These are phyloP conservation scores for Letharia lupina DNA, from an alignment of 495 filamentous ascomycete species.

Conservation along the genomic window DNA sequence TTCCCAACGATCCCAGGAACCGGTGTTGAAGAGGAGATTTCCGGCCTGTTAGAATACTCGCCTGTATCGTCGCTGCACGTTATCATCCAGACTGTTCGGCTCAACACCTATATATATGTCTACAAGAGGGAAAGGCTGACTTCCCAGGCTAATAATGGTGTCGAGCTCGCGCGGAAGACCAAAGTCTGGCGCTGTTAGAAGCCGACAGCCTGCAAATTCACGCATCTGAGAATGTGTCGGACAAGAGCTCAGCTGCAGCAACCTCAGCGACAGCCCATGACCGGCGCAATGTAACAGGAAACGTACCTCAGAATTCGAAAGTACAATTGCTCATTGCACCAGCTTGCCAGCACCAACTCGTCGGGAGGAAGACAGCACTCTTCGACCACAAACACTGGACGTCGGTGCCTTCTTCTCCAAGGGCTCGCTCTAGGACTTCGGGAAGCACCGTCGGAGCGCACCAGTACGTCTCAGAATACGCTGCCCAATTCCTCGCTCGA, in stretches of 20 bases:
- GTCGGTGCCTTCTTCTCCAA: background rate
- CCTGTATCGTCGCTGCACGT: background rate
- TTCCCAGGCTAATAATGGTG: background rate
- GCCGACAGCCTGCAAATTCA: background rate
- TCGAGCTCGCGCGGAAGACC: background rate
- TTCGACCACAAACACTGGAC: background rate
- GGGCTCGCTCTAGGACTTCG: background rate
- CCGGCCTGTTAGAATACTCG: background rate
- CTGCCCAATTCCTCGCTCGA: background rate
- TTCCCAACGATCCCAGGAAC: background rate
- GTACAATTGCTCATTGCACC: background rate
- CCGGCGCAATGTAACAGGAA: background rate
- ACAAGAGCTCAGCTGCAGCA: background rate
- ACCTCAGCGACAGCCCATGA: background rate
- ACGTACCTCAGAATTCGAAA: background rate
- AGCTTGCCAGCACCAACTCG: background rate
- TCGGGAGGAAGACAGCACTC: too few species aligned
- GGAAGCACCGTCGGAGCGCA: background rate
- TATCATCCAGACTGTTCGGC: background rate
- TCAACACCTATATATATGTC: background rate
- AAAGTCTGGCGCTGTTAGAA: background rate
- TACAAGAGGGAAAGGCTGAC: background rate
- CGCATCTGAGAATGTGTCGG: background rate
- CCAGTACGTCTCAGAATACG: background rate
- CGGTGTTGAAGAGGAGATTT: background rate